A percentile compares a stretch with the other conserved stretches of the same genome.
Conservation (phyloP, 768 basidiomycete species). For the Asterophora parasitica region DNA sequence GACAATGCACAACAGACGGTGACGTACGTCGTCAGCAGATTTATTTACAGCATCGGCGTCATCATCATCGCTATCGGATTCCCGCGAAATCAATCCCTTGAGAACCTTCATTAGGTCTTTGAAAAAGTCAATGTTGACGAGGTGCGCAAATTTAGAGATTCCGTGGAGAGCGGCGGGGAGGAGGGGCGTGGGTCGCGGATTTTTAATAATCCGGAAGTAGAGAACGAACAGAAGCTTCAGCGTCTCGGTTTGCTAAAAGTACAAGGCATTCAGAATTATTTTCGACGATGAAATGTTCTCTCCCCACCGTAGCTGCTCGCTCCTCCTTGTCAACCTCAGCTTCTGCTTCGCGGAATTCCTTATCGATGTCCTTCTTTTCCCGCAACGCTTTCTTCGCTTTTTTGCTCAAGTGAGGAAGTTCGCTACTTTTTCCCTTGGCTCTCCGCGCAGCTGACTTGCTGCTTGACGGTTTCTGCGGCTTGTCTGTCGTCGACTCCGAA, state of each 20-base stretch:
- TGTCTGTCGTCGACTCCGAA: conserved; percentile 65
- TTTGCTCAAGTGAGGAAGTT: conserved; percentile 82
- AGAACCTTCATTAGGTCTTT: conserved; percentile 88
- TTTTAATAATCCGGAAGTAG: conserved; percentile 95
- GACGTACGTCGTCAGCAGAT: conserved; percentile 38
- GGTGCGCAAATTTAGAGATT: conserved; percentile 89
- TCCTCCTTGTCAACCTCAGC: conserved; percentile 93
- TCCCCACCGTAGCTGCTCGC: conserved; percentile 69
- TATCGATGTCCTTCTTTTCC: conserved; percentile 86
- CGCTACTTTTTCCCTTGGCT: conserved; percentile 54
- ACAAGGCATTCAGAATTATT: conserved; percentile 2
- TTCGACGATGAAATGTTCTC: neutral
- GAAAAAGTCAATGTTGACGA: conserved; percentile 99
- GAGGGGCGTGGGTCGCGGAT: conserved; percentile 69
- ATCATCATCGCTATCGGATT: conserved; percentile 37
- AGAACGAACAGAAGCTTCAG: conserved; percentile 95
- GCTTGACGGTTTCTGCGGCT: conserved; percentile 38
- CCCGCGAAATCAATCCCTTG: conserved; percentile 65
- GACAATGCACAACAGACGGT: conserved; percentile 78
- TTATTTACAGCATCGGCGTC: conserved; percentile 28
- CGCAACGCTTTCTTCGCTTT: conserved; percentile 81
- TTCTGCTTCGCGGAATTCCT: conserved; percentile 91
- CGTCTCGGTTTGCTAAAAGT: conserved; percentile 88
- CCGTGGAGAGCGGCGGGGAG: conserved; percentile 87
- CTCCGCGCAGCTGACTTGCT: conserved; percentile 38